Evolutionary conservation across 2,329 filamentous ascomycete species (phyloP).

Genomic region (Thermomyces lanuginosus): DNA sequence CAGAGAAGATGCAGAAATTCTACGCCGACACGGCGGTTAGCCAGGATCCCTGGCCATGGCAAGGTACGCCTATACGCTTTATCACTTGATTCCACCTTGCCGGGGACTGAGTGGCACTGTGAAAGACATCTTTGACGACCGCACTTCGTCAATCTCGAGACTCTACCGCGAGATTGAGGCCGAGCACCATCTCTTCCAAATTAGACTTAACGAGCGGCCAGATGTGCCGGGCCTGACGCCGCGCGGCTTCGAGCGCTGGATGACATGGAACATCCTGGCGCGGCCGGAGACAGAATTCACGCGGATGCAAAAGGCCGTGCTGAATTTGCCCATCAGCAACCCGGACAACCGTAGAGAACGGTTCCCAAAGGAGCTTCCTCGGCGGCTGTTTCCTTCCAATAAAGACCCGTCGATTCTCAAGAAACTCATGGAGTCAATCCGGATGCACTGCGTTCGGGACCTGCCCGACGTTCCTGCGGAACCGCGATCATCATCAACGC

Average conservation of each 20-base stretch:
- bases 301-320: slow-evolving; percentile 51
- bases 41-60: slow-evolving; percentile 52
- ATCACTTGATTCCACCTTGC: background rate
- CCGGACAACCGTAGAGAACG: slow-evolving; percentile 50
- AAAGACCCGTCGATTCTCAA: slow-evolving; percentile 43
- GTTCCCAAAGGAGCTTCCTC: slow-evolving; percentile 62
- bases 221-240: slow-evolving; percentile 50
- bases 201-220: slow-evolving; percentile 35
- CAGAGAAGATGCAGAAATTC: slow-evolving; percentile 57
- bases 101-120: background rate
- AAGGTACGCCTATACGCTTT: slow-evolving; percentile 32
- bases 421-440: slow-evolving; percentile 44
- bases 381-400: slow-evolving; percentile 50
- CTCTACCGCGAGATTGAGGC: slow-evolving; percentile 40
- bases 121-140: slow-evolving; percentile 39
- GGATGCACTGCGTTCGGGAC: slow-evolving; percentile 34
- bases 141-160: slow-evolving; percentile 38
- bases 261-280: slow-evolving; percentile 54
- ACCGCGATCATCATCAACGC: slow-evolving; percentile 20
- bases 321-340: slow-evolving; percentile 54
- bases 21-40: slow-evolving; percentile 51
- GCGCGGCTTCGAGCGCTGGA: slow-evolving; percentile 54
- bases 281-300: slow-evolving; percentile 60
- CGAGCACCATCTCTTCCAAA: slow-evolving; percentile 50
- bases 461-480: slow-evolving; percentile 26